Evolutionary conservation across 352 stramenopile species (phyloP).

Genomic region (Plasmopara halstedii): DNA sequence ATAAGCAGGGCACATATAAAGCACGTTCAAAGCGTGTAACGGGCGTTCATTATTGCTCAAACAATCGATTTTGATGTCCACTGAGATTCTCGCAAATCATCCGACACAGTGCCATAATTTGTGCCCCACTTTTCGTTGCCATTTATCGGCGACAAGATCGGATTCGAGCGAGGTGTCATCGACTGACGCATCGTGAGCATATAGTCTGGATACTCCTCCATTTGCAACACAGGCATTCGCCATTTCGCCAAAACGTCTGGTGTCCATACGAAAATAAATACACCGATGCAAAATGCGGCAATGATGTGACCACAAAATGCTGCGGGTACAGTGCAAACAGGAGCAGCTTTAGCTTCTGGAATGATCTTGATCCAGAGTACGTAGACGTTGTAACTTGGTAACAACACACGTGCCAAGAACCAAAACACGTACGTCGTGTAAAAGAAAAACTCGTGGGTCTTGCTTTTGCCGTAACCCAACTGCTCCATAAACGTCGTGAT

Average conservation of each 20-base stretch:
- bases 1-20: background rate
- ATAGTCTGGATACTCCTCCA: constrained; percentile 75
- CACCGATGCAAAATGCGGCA: constrained; percentile 66
- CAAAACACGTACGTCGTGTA: constrained; percentile 71
- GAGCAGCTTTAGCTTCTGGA: constrained; percentile 27
- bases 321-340: constrained; percentile 57
- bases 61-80: constrained; percentile 24
- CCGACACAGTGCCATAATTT: constrained; percentile 34
- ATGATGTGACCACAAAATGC: constrained; percentile 77
- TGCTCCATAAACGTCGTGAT: constrained; percentile 75
- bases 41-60: constrained; percentile 13
- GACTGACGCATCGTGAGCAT: constrained; percentile 70
- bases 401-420: constrained; percentile 62
- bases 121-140: constrained; percentile 13
- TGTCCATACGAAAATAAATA: constrained; percentile 81
- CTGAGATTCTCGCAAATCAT: constrained; percentile 17
- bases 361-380: constrained; percentile 67
- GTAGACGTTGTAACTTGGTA: constrained; percentile 79
- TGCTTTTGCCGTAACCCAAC: constrained; percentile 58
- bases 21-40: constrained; percentile 14
- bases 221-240: constrained; percentile 47
- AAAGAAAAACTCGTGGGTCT: constrained; percentile 52
- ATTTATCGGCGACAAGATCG: constrained; percentile 28
- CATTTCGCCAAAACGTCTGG: constrained; percentile 74
- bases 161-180: constrained; percentile 60